Evolutionary conservation across 305 asterid genomes (phyloP), one percentile per base, ranked within the genome.

Genomic region (Plantago coronopus): DNA sequence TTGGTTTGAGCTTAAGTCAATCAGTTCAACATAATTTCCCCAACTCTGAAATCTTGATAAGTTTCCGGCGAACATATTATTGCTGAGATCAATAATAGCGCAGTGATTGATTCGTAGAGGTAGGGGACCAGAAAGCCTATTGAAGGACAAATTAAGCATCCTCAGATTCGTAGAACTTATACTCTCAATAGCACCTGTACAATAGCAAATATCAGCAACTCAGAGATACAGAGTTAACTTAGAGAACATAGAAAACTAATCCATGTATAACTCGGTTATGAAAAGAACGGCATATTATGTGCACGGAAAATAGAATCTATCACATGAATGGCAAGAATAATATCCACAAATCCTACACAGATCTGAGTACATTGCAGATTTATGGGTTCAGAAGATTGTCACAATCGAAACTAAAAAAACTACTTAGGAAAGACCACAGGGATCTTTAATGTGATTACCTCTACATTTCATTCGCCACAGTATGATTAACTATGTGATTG

Each of bases 1-100:
- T 16, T 65, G 48, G 47, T 89, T 89, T 40, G 97, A 84, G 82
- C 90, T 87, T 54, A 89, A 74, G 18, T 79, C 89, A 62, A 87
- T 69, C 16, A 75, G 66, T 71, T 87, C 97, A 7, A 81, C 65
- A 63, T 87, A 83, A 60, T 87, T 83, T 61, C 95, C 95, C 97
- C 97, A 89, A 19, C 79, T 61, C 71, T 75, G 85, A 63, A 77
- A 74, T 71, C 81, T 76, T 58, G 97, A 87, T 17, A 85, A 58
- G 76, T 80, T 79, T 46, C 95, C 97, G 1, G 84, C 67, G 63
- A 89, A 69, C 76, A 68, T 70, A 68, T 89, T 89, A 54, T 83
- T 78, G 65, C 95, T 87, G 60, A 89, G 78, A 66, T 89, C 95
- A 47, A 89, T 57, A 61, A 77, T 46, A 18, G 89, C 81, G 69